Evolutionary conservation across 2,329 filamentous ascomycete species (phyloP).

Genomic region (Orbilia javanica): DNA sequence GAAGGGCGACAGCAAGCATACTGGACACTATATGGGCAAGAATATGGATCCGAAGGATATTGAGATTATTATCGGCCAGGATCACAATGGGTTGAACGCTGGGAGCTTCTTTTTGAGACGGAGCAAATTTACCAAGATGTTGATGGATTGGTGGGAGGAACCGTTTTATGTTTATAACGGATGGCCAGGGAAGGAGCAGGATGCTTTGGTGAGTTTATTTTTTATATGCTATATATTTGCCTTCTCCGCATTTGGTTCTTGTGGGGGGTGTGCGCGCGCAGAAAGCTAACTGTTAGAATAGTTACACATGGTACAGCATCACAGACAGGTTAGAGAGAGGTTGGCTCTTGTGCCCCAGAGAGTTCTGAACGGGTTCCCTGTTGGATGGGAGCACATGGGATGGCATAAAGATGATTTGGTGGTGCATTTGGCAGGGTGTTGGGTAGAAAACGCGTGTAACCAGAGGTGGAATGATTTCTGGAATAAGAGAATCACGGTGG

Average conservation of each 20-base stretch:
- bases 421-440: slow-evolving; percentile 66
- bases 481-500: slow-evolving; percentile 59
- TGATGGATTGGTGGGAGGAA: slow-evolving; percentile 66
- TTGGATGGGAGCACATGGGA: slow-evolving; percentile 64
- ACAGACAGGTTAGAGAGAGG: slow-evolving; percentile 65
- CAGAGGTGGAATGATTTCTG: slow-evolving; percentile 65
- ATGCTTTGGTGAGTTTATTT: slow-evolving; percentile 62
- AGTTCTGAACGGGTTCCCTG: slow-evolving; percentile 65
- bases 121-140: slow-evolving; percentile 64
- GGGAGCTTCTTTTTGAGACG: slow-evolving; percentile 66
- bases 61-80: slow-evolving; percentile 65
- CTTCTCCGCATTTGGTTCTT: neutral
- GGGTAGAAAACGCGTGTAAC: slow-evolving; percentile 64
- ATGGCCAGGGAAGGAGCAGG: slow-evolving; percentile 64
- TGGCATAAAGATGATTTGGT: slow-evolving; percentile 65
- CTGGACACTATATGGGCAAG: slow-evolving; percentile 61
- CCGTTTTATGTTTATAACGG: slow-evolving; percentile 64
- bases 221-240: no score
- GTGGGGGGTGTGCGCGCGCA: neutral
- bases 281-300: slow-evolving; percentile 26
- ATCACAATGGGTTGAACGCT: slow-evolving; percentile 66
- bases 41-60: slow-evolving; percentile 63
- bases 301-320: slow-evolving; percentile 64
- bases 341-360: slow-evolving; percentile 65
- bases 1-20: slow-evolving; percentile 61